Base-by-base conservation (phyloP, 2,329 filamentous ascomycete genomes). In the Epichloe elymi region DNA sequence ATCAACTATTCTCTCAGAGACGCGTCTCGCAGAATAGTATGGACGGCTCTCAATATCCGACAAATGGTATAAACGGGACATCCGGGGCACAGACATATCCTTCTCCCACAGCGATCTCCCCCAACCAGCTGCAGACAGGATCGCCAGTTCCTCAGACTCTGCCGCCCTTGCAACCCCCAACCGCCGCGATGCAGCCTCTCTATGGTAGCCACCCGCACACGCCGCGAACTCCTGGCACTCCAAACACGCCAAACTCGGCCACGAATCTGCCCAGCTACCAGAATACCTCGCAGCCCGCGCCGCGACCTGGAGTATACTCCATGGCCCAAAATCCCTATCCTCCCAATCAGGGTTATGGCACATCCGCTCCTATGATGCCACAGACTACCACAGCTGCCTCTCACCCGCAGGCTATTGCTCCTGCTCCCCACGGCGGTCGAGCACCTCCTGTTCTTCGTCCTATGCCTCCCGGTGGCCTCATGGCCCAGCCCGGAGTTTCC, bases 391-490 rank as follows among this genome's bases (percentile, higher is more conserved):
- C 78, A 46, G 74, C 83, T 43, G 76, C 82, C 59, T 80, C 81
- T 50, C 85, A 88, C 64, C 84, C 83, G 44, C 85, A 88, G 67
- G 81, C 83, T 36, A 86, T 88, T 62, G 85, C 85, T 42, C 85
- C 85, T 15, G 85, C 85, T 41, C 84, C 85, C 46, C 70, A 66
- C 54, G 79, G 70, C 62, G 71, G 73, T 40, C 74, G 78, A 38
- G 71, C 71, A 19, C 79, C 80, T 53, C 79, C 79, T 17, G 74
- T 80, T 12, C 66, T 85, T 58, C 80, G 83, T 49, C 82, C 83
- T n/a, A 83, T 88, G 75, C 84, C 85, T 14, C 77, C 83, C 1
- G 79, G 79, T 58, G 83, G 79, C 46, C 71, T 82, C 52, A 79
- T 80, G 70, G 73, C 75, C 26, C 77, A 80, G 64, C 70, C 72